Base-by-base conservation (phyloP, 192 early-diverging fungal genomes). In the Gigaspora rosea region DNA sequence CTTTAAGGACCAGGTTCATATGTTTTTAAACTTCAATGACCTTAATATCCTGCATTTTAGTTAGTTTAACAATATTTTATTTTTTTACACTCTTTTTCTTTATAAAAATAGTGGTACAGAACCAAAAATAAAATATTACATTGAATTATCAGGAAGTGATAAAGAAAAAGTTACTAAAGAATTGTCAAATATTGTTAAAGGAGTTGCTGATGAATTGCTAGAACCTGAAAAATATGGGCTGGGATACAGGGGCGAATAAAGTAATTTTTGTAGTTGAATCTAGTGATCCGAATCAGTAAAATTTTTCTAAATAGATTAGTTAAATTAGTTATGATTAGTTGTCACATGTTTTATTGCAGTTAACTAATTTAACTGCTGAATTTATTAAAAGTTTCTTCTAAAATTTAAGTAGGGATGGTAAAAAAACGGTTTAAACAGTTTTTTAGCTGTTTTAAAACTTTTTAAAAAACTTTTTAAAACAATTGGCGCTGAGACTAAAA, bases 111-210 rank as follows among this genome's bases (percentile, higher is more conserved):
- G 92, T 65, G 94, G 94, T 8, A 96, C 95, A 8, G 96, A 96
- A 81, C 96, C 94, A 78, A 98, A 95, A 80, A 88, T 96, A 83
- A 96, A 95, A 84, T 94, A 93, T 78, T 94, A 94, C 76, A 76
- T 90, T 47, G 93, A 95, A 54, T 82, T 92, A 18, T 78, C 86
- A 13, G 83, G 92, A 7, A 36, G 75, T 2, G 82, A 81, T 4
- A 88, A 86, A 47, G 78, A 85, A 7, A 79, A 84, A 20, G 88
- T 86, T 59, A 82, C 86, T 49, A 79, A 83, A 8, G 83, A 80
- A 20, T 85, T 92, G 68, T 76, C 81, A 8, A 82, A 78, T 15
- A 85, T 90, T 18, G 84, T 92, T 62, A 65, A 81, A 32, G 82
- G 85, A 62, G 85, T 89, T 80, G 85, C 82, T 41, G 75, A 62